Percentiles rank a stretch among this genome's conserved stretches.
These are phyloP conservation scores for Megacollybia marginata DNA, from an alignment of 768 basidiomycete genomes.

Conservation along the genomic window DNA sequence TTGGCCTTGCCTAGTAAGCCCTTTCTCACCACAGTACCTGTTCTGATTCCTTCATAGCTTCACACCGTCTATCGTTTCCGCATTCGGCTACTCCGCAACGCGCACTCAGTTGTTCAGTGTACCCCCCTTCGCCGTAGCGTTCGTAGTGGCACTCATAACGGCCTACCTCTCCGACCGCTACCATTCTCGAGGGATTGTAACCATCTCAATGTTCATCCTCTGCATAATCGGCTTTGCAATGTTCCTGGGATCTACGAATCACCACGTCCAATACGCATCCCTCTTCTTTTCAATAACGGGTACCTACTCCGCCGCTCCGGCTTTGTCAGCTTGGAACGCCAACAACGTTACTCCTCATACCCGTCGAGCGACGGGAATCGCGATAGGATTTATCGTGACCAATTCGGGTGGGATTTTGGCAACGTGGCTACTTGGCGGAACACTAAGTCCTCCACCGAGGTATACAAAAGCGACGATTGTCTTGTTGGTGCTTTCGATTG, in stretches of 20 bases:
- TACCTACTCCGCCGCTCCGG: constrained; percentile 24
- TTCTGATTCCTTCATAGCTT: constrained; percentile 34
- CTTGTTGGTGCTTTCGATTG: constrained; percentile 30
- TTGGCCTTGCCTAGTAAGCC: constrained; percentile 11
- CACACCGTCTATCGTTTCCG: constrained; percentile 48
- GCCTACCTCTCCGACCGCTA: constrained; percentile 49
- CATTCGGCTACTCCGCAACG: constrained; percentile 37
- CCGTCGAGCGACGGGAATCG: constrained; percentile 30
- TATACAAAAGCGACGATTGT: constrained; percentile 42
- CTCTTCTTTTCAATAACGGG: constrained; percentile 27
- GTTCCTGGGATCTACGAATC: constrained; percentile 28
- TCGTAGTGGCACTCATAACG: constrained; percentile 26
- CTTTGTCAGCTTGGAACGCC: constrained; percentile 29
- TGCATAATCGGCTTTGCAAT: constrained; percentile 45
- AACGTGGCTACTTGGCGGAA: constrained; percentile 1
- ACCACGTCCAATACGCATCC: constrained; percentile 22
- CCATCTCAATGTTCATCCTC: constrained; percentile 35
- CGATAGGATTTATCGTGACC: constrained; percentile 22
- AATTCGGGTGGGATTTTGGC: constrained; percentile 10
- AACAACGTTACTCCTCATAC: constrained; percentile 31
- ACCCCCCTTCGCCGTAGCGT: constrained; percentile 30
- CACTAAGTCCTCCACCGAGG: constrained; percentile 36
- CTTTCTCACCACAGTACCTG: constrained; percentile 16
- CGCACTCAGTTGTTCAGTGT: constrained; percentile 45
- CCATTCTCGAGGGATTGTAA: constrained; percentile 38